Evolutionary conservation across 228 moss, liverwort and hornwort species (phyloP), one percentile per base, ranked within the genome.

Genomic region (Sphagnum fallax): DNA sequence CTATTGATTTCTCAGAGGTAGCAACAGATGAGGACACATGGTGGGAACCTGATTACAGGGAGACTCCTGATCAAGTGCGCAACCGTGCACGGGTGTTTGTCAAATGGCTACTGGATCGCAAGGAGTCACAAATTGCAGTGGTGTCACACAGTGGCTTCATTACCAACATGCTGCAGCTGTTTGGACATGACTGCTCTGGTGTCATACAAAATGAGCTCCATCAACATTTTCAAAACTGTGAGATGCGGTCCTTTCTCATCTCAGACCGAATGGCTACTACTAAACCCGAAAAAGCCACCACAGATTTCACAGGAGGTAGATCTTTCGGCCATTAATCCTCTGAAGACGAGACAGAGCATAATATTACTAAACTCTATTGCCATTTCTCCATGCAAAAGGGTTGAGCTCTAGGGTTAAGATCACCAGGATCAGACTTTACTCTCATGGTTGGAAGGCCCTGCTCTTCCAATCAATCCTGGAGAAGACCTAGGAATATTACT

Each of bases 131-230:
- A 18, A 91, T 93, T 5, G 91, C 85, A 0, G 82, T 91, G 59
- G 87, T 93, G 47, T 72, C 89, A 10, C 91, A 91, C 16, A 91
- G 91, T 58, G 85, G 87, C 16, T 93, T 91, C 76, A 69, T 93
- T 0, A 80, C 78, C 74, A 83, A 87, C 74, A 67, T 91, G 16
- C 76, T 91, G 57, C 72, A 71, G 6, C 62, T 80, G 18, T 94
- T 94, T 0, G 91, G 89, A 1, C 79, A 86, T 49, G 91, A 89
- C 60, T 61, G 77, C 51, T 73, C 81, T 61, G 0, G 50, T 51
- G 71, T 63, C 48, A 81, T 81, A 15, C 52, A 50, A 71, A 63
- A 65, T 58, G 87, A 83, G 76, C 70, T 87, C 0, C 80, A 60
- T 4, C 18, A 74, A 11, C 65, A 49, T 18, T 87, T 61, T 74